phyloP scores from a whole-genome alignment of 805 yeast species.

The Kuraishia floccosa region DNA sequence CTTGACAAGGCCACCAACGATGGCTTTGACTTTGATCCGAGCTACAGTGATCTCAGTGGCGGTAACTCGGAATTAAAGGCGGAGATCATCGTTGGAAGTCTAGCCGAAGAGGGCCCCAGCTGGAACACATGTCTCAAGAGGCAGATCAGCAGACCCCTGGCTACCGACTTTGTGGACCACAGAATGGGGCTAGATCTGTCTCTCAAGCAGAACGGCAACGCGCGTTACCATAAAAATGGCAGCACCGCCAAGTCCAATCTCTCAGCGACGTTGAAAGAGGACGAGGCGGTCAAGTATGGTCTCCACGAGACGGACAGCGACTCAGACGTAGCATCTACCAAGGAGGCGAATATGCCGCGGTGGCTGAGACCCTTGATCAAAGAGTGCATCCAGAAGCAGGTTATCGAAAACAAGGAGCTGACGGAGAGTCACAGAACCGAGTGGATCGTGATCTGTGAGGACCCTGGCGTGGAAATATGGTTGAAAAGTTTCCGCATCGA shows the following conservation, averaged over 20 bases:
- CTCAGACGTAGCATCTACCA: constrained; percentile 3
- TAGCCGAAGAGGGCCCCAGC: constrained; percentile 32
- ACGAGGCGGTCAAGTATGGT: not conserved
- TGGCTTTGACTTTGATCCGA: not conserved
- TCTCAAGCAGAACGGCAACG: not conserved
- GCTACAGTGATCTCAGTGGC: not conserved
- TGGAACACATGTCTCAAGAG: constrained; percentile 39
- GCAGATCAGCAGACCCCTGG: constrained; percentile 31
- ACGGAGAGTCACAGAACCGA: constrained; percentile 15
- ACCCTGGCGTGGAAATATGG: constrained; percentile 41
- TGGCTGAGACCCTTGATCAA: constrained; percentile 43
- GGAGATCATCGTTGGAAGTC: constrained; percentile 14
- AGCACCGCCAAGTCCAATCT: not conserved
- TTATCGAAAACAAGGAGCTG: constrained; percentile 21
- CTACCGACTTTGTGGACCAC: constrained; percentile 37
- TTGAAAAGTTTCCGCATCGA: constrained; percentile 39
- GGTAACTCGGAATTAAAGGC: constrained; percentile 3
- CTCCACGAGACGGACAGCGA: constrained; percentile 1
- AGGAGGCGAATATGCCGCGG: constrained; percentile 35
- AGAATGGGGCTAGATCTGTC: constrained; percentile 22
- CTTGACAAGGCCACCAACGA: constrained; percentile 30
- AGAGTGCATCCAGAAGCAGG: constrained; percentile 45
- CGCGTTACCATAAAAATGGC: not conserved
- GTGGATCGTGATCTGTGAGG: constrained; percentile 60
- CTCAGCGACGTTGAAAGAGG: constrained; percentile 2